These are phyloP conservation scores for Sergeia podlipaevii DNA, from an alignment of 208 protist genomes.

Conservation along the genomic window DNA sequence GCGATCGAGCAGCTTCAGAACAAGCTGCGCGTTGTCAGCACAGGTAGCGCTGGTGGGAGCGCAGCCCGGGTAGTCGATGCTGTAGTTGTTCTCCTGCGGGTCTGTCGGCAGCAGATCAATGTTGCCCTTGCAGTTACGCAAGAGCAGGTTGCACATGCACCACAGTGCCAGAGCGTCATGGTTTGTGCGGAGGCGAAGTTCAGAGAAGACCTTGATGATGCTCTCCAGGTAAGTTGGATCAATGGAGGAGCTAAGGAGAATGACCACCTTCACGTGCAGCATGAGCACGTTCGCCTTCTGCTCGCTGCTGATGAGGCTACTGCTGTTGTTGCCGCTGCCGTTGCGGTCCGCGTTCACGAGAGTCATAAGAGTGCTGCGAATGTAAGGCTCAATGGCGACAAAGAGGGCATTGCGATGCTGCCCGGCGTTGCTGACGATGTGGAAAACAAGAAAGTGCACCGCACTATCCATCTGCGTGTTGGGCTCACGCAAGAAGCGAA, in stretches of 20 bases:
- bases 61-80: constrained; percentile 71
- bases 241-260: constrained; percentile 63
- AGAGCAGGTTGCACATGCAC: constrained; percentile 85
- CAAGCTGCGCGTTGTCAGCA: constrained; percentile 85
- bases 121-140: constrained; percentile 75
- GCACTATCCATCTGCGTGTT: constrained; percentile 71
- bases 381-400: constrained; percentile 79
- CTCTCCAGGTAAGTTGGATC: constrained; percentile 84
- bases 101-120: constrained; percentile 85
- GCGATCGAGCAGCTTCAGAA: constrained; percentile 81
- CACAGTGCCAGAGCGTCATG: constrained; percentile 87
- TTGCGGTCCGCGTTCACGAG: constrained; percentile 62
- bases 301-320: constrained; percentile 61
- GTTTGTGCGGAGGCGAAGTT: constrained; percentile 75
- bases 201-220: constrained; percentile 75
- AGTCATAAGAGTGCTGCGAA: constrained; percentile 78
- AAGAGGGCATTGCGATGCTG: constrained; percentile 83
- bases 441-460: constrained; percentile 81
- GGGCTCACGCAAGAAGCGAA: constrained; percentile 71
- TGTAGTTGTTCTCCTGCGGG: constrained; percentile 84
- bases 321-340: constrained; percentile 20
- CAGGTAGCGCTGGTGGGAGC: constrained; percentile 63
- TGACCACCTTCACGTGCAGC: constrained; percentile 85
- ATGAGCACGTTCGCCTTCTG: constrained; percentile 86
- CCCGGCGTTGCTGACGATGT: constrained; percentile 82